These are phyloP conservation scores for Kwoniella botswanensis DNA, from an alignment of 768 basidiomycete species.

Conservation along the genomic window DNA sequence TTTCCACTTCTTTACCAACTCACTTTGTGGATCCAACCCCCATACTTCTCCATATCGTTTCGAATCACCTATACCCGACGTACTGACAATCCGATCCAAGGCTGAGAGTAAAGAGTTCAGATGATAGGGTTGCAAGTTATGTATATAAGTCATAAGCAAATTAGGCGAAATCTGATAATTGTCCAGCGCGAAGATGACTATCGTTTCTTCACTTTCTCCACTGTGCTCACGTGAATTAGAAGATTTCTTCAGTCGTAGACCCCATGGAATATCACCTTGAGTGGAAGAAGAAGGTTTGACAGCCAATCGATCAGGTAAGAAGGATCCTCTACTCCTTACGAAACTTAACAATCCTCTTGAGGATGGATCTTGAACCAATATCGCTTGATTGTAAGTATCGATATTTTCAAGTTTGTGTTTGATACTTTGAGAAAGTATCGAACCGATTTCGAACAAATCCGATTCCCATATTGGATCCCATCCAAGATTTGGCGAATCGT, in stretches of 20 bases:
- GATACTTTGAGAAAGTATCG: background rate
- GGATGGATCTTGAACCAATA: conserved; percentile 1
- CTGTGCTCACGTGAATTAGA: background rate
- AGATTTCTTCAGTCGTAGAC: too few relatives aligned
- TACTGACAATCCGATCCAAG: conserved; percentile 1
- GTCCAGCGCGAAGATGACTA: conserved; percentile 11
- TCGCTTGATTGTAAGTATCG: background rate
- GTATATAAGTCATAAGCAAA: conserved; percentile 13
- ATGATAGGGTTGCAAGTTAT: conserved; percentile 1
- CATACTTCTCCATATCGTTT: conserved; percentile 1
- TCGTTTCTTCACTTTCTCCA: background rate
- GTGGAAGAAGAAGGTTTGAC: background rate
- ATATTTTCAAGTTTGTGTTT: background rate
- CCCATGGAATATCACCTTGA: too few relatives aligned
- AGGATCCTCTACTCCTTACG: background rate
- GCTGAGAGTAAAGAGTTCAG: background rate
- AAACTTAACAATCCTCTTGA: background rate
- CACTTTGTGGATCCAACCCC: background rate
- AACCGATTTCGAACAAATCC: background rate
- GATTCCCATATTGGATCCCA: background rate
- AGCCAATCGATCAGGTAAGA: conserved; percentile 1
- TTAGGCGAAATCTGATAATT: background rate
- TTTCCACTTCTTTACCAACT: background rate
- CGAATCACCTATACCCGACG: background rate
- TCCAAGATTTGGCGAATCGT: background rate